Evolutionary conservation across 306 rosid species (phyloP).

Genomic region (Trifolium repens): DNA sequence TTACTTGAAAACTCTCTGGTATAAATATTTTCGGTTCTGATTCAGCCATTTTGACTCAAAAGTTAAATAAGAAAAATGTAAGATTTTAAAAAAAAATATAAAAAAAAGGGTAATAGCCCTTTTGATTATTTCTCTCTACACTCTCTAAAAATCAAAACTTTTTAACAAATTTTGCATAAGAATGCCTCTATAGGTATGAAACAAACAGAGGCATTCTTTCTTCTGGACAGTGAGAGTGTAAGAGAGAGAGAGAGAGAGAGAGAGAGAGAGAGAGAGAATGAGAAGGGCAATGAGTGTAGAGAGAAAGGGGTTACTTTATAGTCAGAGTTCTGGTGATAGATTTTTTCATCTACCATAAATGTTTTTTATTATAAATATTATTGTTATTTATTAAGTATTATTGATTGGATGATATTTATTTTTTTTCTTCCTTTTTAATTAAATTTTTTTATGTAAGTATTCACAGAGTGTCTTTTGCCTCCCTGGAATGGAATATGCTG

Average conservation of each 20-base stretch:
- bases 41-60: conserved; percentile 60
- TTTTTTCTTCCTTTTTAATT: not conserved
- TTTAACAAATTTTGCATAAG: not conserved
- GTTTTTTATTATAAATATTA: conserved; percentile 13
- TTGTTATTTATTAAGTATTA: not conserved
- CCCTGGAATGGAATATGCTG: conserved; percentile 33
- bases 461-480: conserved; percentile 26
- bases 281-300: conserved; percentile 39
- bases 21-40: conserved; percentile 52
- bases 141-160: not conserved
- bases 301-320: conserved; percentile 56
- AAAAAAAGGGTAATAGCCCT: too few relatives aligned
- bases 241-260: conserved; percentile 2
- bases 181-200: not conserved
- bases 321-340: conserved; percentile 48
- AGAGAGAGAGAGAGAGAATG: conserved; percentile 18
- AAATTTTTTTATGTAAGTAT: not conserved
- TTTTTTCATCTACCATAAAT: conserved; percentile 30
- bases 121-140: not conserved
- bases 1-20: conserved; percentile 65
- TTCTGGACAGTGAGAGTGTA: conserved; percentile 35
- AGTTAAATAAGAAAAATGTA: not conserved
- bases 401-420: conserved; percentile 7
- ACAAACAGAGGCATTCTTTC: conserved; percentile 44
- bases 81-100: too few relatives aligned